A percentile compares a stretch with the other conserved stretches of the same genome.
Evolutionary conservation across 305 asterid genomes (phyloP).

Genomic region (Solanum chacoense): DNA sequence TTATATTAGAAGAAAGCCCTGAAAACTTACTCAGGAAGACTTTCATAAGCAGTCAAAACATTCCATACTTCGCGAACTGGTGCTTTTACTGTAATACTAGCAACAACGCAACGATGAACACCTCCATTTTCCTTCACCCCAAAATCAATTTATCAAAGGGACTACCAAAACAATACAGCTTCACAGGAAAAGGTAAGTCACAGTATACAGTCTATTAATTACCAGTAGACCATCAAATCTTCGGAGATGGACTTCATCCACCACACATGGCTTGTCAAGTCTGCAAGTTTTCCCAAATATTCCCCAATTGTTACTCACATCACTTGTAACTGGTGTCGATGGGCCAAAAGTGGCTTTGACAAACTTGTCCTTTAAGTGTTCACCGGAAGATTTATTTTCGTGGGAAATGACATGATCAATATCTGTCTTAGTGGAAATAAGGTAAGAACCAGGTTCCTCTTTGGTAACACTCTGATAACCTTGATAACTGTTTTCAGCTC

Average conservation of each 20-base stretch:
- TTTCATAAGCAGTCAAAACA: constrained; percentile 83
- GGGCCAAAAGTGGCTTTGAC: constrained; percentile 55
- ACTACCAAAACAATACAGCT: constrained; percentile 5
- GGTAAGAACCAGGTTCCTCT: constrained; percentile 11
- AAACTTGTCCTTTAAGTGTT: constrained; percentile 32
- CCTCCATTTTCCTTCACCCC: constrained; percentile 86
- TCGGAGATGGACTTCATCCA: constrained; percentile 95
- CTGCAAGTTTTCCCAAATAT: constrained; percentile 66
- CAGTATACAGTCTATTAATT: constrained; percentile 17
- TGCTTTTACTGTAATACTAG: constrained; percentile 92
- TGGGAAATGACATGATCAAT: constrained; percentile 19
- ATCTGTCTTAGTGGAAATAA: constrained; percentile 23
- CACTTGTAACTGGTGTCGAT: constrained; percentile 51
- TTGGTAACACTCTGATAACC: constrained; percentile 31
- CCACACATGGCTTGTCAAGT: constrained; percentile 61
- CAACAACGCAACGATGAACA: constrained; percentile 88
- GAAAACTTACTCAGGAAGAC: constrained; percentile 75
- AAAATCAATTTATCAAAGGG: constrained; percentile 22
- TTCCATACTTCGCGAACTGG: constrained; percentile 87
- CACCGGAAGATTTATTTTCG: constrained; percentile 23
- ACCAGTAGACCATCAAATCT: constrained; percentile 96
- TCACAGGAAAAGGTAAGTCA: constrained; percentile 6
- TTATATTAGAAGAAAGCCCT: not conserved
- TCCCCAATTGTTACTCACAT: constrained; percentile 65
- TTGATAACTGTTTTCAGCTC: constrained; percentile 67